Conservation (phyloP, 2,329 filamentous ascomycete genomes). For the Paraconiothyrium brasiliense region DNA sequence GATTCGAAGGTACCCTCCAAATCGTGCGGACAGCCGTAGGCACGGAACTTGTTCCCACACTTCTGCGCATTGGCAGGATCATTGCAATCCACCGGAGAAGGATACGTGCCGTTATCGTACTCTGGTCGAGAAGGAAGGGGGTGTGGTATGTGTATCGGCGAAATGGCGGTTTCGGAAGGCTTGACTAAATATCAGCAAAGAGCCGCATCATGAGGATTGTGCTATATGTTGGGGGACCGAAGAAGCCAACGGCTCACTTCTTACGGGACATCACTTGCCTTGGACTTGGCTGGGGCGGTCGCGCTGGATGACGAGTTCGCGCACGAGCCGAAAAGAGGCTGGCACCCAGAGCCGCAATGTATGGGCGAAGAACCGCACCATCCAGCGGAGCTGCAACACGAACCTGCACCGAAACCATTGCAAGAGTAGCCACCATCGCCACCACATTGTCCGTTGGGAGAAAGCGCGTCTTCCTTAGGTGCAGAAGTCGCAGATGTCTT, state of each 20-base stretch:
- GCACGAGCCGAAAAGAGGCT: conserved; percentile 16
- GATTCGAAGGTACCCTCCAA: conserved; percentile 46
- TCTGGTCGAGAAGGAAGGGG: conserved; percentile 1
- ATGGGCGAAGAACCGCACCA: conserved; percentile 41
- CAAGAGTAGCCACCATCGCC: conserved; percentile 21
- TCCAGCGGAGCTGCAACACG: conserved; percentile 54
- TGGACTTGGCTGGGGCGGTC: not conserved
- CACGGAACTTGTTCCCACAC: not conserved
- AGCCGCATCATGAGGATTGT: not conserved
- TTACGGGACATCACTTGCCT: not conserved
- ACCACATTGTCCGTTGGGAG: conserved; percentile 17
- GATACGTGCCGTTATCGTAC: not conserved
- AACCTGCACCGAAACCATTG: conserved; percentile 40
- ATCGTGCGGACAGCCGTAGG: conserved; percentile 22
- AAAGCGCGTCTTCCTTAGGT: not conserved
- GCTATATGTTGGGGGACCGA: not conserved
- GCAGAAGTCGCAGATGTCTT: not conserved
- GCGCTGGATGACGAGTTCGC: not conserved
- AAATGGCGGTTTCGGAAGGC: not conserved
- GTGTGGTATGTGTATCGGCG: not conserved
- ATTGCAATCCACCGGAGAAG: not conserved
- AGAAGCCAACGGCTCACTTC: not conserved
- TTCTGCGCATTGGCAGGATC: conserved; percentile 3
- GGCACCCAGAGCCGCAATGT: conserved; percentile 33
- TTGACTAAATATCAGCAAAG: not conserved